A percentile compares a stretch with the other conserved stretches of the same genome.
These are phyloP conservation scores for Fulvia fulva DNA, from an alignment of 2,329 filamentous ascomycete genomes.

Conservation along the genomic window DNA sequence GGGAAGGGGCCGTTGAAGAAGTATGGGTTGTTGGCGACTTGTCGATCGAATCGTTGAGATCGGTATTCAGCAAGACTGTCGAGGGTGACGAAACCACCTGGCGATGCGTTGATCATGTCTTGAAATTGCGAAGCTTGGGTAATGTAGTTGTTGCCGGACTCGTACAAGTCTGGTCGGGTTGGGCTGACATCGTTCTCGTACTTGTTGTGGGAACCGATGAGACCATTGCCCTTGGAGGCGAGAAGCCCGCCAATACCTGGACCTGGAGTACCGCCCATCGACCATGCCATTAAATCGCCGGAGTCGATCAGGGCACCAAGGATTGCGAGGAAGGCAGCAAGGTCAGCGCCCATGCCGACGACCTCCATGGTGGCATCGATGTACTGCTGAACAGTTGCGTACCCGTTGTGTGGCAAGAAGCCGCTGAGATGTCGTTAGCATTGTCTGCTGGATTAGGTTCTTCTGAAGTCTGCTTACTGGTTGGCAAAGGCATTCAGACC, in stretches of 20 bases:
- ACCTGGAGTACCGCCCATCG: slow-evolving; percentile 18
- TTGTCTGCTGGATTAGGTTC: background rate
- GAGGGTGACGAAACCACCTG: slow-evolving; percentile 19
- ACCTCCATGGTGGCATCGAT: slow-evolving; percentile 27
- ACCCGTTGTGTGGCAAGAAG: slow-evolving; percentile 29
- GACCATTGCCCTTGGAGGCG: slow-evolving; percentile 11
- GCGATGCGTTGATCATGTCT: slow-evolving; percentile 24
- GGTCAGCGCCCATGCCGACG: slow-evolving; percentile 33
- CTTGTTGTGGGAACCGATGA: slow-evolving; percentile 33
- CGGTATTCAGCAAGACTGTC: slow-evolving; percentile 16
- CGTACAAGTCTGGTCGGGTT: slow-evolving; percentile 33
- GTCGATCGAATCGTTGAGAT: slow-evolving; percentile 18
- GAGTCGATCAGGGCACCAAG: slow-evolving; percentile 15
- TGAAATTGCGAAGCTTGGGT: slow-evolving; percentile 27
- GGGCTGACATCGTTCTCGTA: slow-evolving; percentile 36
- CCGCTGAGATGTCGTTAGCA: slow-evolving; percentile 4
- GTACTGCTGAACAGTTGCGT: slow-evolving; percentile 30
- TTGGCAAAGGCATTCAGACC: slow-evolving; percentile 27
- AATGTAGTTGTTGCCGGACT: slow-evolving; percentile 28
- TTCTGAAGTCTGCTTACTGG: slow-evolving; percentile 9
- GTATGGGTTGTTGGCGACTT: slow-evolving; percentile 32
- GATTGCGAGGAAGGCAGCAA: slow-evolving; percentile 23
- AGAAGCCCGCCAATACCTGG: slow-evolving; percentile 7
- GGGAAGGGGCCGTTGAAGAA: slow-evolving; percentile 33
- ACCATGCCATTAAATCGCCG: slow-evolving; percentile 15